Base-by-base conservation (phyloP, 2,329 filamentous ascomycete genomes). In the Ceratocystis harringtonii region DNA sequence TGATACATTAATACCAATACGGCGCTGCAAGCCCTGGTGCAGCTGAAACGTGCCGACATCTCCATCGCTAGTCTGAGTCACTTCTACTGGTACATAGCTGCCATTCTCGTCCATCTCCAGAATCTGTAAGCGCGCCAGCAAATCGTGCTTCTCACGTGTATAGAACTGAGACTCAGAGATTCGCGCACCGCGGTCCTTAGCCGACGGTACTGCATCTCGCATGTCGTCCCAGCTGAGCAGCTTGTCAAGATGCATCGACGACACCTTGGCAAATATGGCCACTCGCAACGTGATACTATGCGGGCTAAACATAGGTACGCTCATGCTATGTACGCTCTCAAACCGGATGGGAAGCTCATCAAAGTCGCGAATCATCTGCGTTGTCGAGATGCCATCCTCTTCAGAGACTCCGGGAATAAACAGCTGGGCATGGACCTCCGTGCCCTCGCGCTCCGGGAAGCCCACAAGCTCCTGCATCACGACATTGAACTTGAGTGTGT, bases 171-270 rank as follows among this genome's bases (percentile, higher is more conserved):
- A 88, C 74, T 99, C 94, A 12, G 90, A 86, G 69, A 99, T 86
- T 10, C 94, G 83, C 28, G 79, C 81, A 52, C 78, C 78, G 65
- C 81, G 80, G 19, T 82, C 81, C 28, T 57, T 28, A 68, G 83
- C 81, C n/a, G 61, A 41, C 2, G 81, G 80, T 62, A 85, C 79
- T 19, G 83, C 82, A 74, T 99, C 92, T 67, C 92, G 86, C 86
- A 99, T 96, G 71, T 97, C 94, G 73, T 99, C 94, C 94, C 94
- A 99, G 76, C 94, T 99, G 12, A 96, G 83, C 62, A 99, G 81
- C 77, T 96, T 97, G 75, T 99, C 94, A 25, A 99, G 81, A 76
- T 99, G 94, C 86, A 96, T 96, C 0, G 86, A 79, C 1, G 90
- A 94, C 44, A 96, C 90, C 72, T 88, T 88, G 19, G 94, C 92